These are phyloP conservation scores for Wallacemonas collosoma DNA, from an alignment of 208 protist species.

Conservation along the genomic window DNA sequence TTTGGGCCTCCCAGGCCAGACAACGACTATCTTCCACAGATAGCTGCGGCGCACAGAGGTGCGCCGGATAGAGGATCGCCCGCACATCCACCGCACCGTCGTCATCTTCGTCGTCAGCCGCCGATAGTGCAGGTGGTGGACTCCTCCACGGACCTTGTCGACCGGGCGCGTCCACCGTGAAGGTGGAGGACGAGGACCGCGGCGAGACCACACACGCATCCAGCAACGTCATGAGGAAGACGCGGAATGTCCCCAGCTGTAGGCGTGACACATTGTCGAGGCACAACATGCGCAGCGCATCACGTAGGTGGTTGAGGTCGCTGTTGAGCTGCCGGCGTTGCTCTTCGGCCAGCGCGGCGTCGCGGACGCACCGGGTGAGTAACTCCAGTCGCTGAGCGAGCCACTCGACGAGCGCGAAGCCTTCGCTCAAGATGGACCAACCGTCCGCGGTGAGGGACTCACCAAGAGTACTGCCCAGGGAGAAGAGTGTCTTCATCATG, in stretches of 20 bases:
- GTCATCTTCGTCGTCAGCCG: constrained; percentile 26
- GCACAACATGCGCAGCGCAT: constrained; percentile 58
- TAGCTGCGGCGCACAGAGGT: background rate
- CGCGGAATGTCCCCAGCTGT: constrained; percentile 24
- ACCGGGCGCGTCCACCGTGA: too few relatives aligned
- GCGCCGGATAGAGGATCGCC: constrained; percentile 1
- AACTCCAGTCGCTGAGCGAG: constrained; percentile 41
- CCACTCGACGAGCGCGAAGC: constrained; percentile 46
- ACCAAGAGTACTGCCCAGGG: constrained; percentile 54
- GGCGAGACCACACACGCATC: constrained; percentile 8
- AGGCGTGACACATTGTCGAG: constrained; percentile 43
- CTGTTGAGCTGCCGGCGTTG: constrained; percentile 40
- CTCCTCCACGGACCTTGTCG: constrained; percentile 5
- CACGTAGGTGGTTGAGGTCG: constrained; percentile 53
- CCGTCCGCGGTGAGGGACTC: constrained; percentile 36
- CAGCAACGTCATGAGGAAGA: constrained; percentile 45
- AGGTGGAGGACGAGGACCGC: too few relatives aligned
- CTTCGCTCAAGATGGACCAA: constrained; percentile 50
- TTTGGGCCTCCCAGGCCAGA: constrained; percentile 13
- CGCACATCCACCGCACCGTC: constrained; percentile 19
- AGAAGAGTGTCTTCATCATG: constrained; percentile 61
- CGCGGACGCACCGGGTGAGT: constrained; percentile 34
- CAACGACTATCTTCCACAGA: background rate
- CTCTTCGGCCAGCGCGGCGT: constrained; percentile 30
- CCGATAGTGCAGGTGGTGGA: constrained; percentile 14